Evolutionary conservation across 2,329 filamentous ascomycete species (phyloP).

Genomic region (Pseudogymnoascus sp.): DNA sequence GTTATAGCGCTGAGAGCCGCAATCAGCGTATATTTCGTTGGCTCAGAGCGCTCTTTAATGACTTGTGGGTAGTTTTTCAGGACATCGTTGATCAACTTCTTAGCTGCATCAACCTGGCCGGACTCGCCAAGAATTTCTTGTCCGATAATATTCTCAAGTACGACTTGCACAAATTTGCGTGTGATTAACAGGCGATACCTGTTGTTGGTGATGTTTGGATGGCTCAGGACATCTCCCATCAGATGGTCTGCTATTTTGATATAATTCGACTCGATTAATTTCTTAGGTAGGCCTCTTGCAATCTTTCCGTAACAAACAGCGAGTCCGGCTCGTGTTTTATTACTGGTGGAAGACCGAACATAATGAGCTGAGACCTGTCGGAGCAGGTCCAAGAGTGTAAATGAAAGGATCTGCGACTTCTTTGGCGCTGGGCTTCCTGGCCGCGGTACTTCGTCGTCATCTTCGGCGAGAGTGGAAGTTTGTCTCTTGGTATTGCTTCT

Average conservation of each 20-base stretch:
- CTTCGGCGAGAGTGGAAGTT: slow-evolving; percentile 51
- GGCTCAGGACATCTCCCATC: slow-evolving; percentile 69
- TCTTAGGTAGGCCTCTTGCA: slow-evolving; percentile 69
- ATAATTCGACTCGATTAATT: slow-evolving; percentile 75
- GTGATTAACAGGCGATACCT: slow-evolving; percentile 80
- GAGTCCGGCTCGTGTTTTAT: slow-evolving; percentile 71
- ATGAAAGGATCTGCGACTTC: slow-evolving; percentile 62
- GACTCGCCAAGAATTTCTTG: slow-evolving; percentile 77
- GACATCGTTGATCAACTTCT: slow-evolving; percentile 73
- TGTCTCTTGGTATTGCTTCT: slow-evolving; percentile 50
- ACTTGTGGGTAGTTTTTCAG: slow-evolving; percentile 92
- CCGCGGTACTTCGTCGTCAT: slow-evolving; percentile 60
- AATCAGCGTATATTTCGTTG: slow-evolving; percentile 76
- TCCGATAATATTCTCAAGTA: slow-evolving; percentile 77
- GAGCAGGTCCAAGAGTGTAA: slow-evolving; percentile 70
- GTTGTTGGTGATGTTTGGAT: slow-evolving; percentile 67
- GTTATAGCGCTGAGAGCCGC: slow-evolving; percentile 70
- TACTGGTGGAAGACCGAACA: slow-evolving; percentile 66
- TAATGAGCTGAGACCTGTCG: slow-evolving; percentile 75
- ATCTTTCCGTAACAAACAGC: slow-evolving; percentile 81
- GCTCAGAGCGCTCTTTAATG: slow-evolving; percentile 77
- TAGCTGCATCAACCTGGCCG: slow-evolving; percentile 75
- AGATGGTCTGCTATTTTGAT: slow-evolving; percentile 71
- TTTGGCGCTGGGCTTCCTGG: slow-evolving; percentile 68
- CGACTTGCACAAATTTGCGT: slow-evolving; percentile 71